phyloP scores from a whole-genome alignment of 164 flowering plant genomes.

The Kalanchoe fedtschenkoi region DNA sequence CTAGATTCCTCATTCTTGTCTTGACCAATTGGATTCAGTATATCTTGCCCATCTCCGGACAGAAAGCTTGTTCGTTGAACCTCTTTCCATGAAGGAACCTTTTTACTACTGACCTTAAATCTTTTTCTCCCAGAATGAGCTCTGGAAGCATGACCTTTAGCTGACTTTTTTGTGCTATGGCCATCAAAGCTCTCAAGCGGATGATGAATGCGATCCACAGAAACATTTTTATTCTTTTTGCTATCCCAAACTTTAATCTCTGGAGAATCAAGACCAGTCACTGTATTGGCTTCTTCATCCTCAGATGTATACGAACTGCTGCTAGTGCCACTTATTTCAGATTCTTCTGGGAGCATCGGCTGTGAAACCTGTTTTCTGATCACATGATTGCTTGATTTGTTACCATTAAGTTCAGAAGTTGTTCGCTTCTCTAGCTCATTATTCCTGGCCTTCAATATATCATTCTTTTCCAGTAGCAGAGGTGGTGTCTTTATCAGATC shows the following conservation, averaged over 20 bases:
- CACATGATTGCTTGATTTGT: constrained; percentile 13
- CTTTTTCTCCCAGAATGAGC: constrained; percentile 46
- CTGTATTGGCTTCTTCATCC: constrained; percentile 55
- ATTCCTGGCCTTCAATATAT: constrained; percentile 13
- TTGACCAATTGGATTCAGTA: constrained; percentile 39
- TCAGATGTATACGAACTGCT: constrained; percentile 51
- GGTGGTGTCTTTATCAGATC: constrained; percentile 15
- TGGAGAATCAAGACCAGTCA: constrained; percentile 86
- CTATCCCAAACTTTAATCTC: constrained; percentile 94
- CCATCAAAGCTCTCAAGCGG: constrained; percentile 82
- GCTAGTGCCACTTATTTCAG: constrained; percentile 33
- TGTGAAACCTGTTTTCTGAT: constrained; percentile 20
- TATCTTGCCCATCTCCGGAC: constrained; percentile 77
- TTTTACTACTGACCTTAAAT: constrained; percentile 44
- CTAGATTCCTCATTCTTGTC: constrained; percentile 47
- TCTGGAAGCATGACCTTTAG: constrained; percentile 35
- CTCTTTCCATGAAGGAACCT: constrained; percentile 65
- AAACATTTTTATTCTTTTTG: constrained; percentile 47
- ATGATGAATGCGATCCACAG: constrained; percentile 68
- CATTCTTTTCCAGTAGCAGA: constrained; percentile 16
- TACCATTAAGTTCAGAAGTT: constrained; percentile 9
- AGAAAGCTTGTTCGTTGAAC: constrained; percentile 78
- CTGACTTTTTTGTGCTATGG: constrained; percentile 29
- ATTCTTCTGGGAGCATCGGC: constrained; percentile 25
- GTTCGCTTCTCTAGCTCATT: constrained; percentile 14